A percentile compares a stretch with the other conserved stretches of the same genome.
phyloP scores from a whole-genome alignment of 768 basidiomycete genomes.

The Leccinum rimulosum region DNA sequence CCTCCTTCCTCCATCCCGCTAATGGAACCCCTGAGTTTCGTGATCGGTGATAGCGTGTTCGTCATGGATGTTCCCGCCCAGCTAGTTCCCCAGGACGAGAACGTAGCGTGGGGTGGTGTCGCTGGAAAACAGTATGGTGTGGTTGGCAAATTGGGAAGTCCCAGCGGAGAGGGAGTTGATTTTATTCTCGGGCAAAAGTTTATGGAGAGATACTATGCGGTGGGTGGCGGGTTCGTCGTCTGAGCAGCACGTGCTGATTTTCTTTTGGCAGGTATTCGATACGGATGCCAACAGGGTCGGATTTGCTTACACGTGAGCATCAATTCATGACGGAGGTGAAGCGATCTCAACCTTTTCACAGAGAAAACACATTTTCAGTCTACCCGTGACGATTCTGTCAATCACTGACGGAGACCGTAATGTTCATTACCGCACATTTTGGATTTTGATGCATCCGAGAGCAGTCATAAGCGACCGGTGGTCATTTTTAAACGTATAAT shows the following conservation, averaged over 20 bases:
- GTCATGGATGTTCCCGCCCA: neutral
- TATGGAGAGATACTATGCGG: slow-evolving; percentile 1
- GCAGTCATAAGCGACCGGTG: neutral
- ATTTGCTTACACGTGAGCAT: neutral
- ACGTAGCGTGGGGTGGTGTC: neutral
- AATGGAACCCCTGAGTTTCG: slow-evolving; percentile 12
- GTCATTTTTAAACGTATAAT: no score
- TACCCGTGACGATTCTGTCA: neutral
- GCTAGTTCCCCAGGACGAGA: neutral
- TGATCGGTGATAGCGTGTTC: neutral
- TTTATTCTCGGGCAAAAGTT: neutral
- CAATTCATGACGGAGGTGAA: neutral
- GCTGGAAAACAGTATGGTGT: neutral
- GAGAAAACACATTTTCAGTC: neutral
- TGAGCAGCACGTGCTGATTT: neutral
- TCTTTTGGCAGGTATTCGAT: neutral
- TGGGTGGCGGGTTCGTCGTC: neutral
- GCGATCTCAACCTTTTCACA: neutral
- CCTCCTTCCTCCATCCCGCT: slow-evolving; percentile 6
- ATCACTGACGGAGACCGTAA: neutral
- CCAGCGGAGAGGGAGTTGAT: neutral
- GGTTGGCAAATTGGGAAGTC: neutral
- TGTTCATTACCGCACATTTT: neutral
- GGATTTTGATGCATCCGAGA: neutral
- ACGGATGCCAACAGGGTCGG: neutral